phyloP scores from a whole-genome alignment of 352 stramenopile species.

The Pythium insidiosum region DNA sequence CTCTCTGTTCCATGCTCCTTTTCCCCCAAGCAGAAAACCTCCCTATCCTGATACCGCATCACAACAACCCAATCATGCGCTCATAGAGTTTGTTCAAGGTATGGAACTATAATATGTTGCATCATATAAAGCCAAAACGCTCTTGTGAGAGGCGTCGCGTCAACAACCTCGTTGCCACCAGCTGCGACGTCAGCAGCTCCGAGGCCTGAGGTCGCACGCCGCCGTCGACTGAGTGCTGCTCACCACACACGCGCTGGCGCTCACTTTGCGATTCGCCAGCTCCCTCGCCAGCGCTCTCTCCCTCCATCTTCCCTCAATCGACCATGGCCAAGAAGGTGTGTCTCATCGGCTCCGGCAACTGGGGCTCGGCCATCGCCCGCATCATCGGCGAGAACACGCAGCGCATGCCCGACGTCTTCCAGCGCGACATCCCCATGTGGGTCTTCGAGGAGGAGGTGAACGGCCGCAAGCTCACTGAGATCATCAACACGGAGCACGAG shows the following conservation, averaged over 20 bases:
- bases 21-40: constrained; percentile 16
- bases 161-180: too few species aligned
- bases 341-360: constrained; percentile 78
- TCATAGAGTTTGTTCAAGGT: background rate
- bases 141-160: too few species aligned
- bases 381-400: constrained; percentile 80
- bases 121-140: too few species aligned
- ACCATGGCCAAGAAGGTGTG: constrained; percentile 60
- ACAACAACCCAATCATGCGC: background rate
- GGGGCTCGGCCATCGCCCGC: constrained; percentile 71
- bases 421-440: constrained; percentile 94
- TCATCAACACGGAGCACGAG: constrained; percentile 96
- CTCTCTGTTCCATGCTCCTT: too few species aligned
- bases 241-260: too few species aligned
- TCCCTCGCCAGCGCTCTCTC: too few species aligned
- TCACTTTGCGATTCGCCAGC: too few species aligned
- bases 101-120: background rate
- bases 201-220: too few species aligned
- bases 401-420: constrained; percentile 55
- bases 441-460: constrained; percentile 92
- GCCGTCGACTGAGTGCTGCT: too few species aligned
- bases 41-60: constrained; percentile 1
- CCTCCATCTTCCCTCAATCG: background rate
- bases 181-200: too few species aligned
- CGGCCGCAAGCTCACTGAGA: constrained; percentile 89